A percentile compares a stretch with the other conserved stretches of the same genome.
Conservation (phyloP, 2,329 filamentous ascomycete genomes). For the Ceratocystis cubensis region DNA sequence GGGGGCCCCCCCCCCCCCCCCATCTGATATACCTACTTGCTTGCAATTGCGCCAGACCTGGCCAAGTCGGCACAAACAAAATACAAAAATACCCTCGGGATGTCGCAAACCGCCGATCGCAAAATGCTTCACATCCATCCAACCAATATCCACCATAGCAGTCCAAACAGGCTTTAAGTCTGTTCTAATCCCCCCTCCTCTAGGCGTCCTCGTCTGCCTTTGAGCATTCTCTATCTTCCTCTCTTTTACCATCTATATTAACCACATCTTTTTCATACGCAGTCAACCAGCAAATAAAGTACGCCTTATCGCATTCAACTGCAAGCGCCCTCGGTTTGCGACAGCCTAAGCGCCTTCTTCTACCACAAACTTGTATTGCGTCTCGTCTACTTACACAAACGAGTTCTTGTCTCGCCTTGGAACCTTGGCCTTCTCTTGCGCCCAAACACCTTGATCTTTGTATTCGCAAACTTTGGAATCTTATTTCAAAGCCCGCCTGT, state of each 20-base stretch:
- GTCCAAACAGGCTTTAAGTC: neutral
- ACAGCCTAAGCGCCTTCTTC: constrained; percentile 3
- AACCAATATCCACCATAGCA: neutral
- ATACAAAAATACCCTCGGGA: neutral
- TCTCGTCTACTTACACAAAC: neutral
- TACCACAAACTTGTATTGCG: constrained; percentile 1
- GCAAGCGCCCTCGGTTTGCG: constrained; percentile 11
- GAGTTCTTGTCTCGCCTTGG: neutral
- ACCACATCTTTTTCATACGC: neutral
- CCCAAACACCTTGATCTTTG: neutral
- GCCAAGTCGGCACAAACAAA: neutral
- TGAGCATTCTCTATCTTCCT: neutral
- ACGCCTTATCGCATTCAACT: neutral
- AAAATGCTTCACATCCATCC: neutral
- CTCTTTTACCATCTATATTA: neutral
- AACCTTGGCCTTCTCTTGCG: no score
- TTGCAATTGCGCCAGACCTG: neutral
- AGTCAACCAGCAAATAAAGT: neutral
- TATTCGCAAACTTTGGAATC: neutral
- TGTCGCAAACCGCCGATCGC: neutral
- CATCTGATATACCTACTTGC: neutral
- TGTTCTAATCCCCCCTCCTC: neutral
- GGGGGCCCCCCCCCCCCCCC: no score
- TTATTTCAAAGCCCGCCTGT: neutral
- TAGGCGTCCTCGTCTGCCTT: neutral